phyloP scores from a whole-genome alignment of 1,139 yeast species.

The Pichiaceae sp. region DNA sequence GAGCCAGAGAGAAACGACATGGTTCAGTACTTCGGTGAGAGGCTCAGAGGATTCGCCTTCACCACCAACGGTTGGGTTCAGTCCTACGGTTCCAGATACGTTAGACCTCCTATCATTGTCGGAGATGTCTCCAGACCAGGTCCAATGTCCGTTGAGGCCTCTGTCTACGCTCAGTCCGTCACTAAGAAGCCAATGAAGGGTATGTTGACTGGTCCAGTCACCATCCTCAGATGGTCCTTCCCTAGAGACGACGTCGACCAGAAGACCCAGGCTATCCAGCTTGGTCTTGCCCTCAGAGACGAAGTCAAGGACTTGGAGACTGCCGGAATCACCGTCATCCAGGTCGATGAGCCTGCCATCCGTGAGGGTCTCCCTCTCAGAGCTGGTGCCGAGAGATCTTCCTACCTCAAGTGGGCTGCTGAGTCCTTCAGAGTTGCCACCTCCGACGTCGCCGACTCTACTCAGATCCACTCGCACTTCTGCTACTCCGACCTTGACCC shows the following conservation, averaged over 20 bases:
- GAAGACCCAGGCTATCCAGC: conserved; percentile 92
- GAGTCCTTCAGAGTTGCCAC: conserved; percentile 99
- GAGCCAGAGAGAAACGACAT: conserved; percentile 99
- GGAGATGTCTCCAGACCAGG: conserved; percentile 99
- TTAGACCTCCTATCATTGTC: conserved; percentile 97
- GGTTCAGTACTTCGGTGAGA: conserved; percentile 99
- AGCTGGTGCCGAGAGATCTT: conserved; percentile 94
- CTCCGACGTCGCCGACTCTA: conserved; percentile 89
- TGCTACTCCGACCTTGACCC: conserved; percentile 99
- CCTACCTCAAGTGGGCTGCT: conserved; percentile 98
- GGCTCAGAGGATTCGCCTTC: conserved; percentile 95
- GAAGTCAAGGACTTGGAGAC: conserved; percentile 97
- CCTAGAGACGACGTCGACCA: conserved; percentile 98
- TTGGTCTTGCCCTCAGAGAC: conserved; percentile 96
- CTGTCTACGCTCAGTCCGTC: conserved; percentile 96
- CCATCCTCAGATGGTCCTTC: conserved; percentile 99
- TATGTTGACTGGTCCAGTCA: conserved; percentile 99
- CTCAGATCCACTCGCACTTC: conserved; percentile 99
- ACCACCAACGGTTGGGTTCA: conserved; percentile 99
- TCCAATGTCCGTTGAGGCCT: conserved; percentile 98
- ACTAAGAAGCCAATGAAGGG: conserved; percentile 97
- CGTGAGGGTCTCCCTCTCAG: conserved; percentile 99
- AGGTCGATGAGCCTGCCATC: conserved; percentile 99
- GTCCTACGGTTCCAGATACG: conserved; percentile 99
- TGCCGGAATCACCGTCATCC: conserved; percentile 96